Evolutionary conservation across 1,139 yeast species (phyloP).

Genomic region (Pneumocystis carinii): DNA sequence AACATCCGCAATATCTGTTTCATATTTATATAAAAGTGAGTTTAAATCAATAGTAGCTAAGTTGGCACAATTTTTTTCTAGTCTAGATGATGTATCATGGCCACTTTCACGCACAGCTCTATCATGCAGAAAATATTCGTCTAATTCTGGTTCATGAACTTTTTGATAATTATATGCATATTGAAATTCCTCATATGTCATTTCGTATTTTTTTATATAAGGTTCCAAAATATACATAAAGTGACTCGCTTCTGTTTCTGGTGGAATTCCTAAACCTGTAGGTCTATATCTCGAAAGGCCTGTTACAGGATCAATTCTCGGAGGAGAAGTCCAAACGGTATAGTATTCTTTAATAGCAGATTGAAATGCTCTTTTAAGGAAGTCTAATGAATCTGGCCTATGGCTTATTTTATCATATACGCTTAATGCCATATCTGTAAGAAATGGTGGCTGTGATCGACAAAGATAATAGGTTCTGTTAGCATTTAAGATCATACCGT

Average conservation of each 20-base stretch:
- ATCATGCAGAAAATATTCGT: constrained; percentile 80
- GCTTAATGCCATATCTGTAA: constrained; percentile 78
- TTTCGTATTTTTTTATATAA: constrained; percentile 46
- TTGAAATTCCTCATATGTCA: constrained; percentile 56
- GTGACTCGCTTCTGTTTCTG: constrained; percentile 89
- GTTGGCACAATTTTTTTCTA: constrained; percentile 80
- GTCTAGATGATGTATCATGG: constrained; percentile 82
- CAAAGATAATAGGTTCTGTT: constrained; percentile 67
- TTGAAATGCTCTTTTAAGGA: constrained; percentile 45
- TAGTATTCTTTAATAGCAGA: constrained; percentile 83
- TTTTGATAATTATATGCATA: constrained; percentile 51
- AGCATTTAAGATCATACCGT: neutral
- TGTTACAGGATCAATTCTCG: constrained; percentile 59
- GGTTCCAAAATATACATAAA: constrained; percentile 60
- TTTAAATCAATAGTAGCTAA: constrained; percentile 86
- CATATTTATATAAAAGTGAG: constrained; percentile 77
- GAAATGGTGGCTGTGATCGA: constrained; percentile 94
- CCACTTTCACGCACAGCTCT: constrained; percentile 95
- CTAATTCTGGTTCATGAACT: constrained; percentile 61
- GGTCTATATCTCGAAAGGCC: constrained; percentile 88
- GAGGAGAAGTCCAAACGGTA: constrained; percentile 62
- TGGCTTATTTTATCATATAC: constrained; percentile 44
- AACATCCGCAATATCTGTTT: constrained; percentile 60
- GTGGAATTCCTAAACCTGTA: constrained; percentile 80
- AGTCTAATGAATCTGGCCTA: constrained; percentile 34